Base-by-base conservation (phyloP, 2,329 filamentous ascomycete species). In the Ophiostoma australiae region DNA sequence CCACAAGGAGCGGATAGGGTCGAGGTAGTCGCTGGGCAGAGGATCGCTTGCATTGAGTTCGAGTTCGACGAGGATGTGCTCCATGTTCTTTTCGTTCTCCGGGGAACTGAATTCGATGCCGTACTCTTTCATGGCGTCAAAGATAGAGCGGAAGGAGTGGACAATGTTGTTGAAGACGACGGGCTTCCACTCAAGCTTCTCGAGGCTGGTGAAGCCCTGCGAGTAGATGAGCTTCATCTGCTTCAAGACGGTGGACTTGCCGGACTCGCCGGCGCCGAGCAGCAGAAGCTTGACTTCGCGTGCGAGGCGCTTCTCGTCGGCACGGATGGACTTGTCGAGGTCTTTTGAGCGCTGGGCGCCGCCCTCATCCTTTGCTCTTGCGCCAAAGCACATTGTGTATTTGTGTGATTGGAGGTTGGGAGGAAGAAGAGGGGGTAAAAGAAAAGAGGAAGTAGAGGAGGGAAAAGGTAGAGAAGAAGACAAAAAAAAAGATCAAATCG, bases 141-240 rank as follows among this genome's bases (percentile, higher is more conserved):
- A 87, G 74, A 97, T 91, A 75, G 94, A 89, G 79, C 94, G 92
- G 83, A 97, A 95, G 2, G 94, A 94, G 76, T 97, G 92, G 69
- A 97, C 85, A 75, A 98, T 86, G 80, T 99, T 99, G 81, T 90
- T 94, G 81, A 97, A 98, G 75, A 98, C 94, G 77, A 97, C 94
- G 20, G 93, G 91, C 76, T 95, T 93, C 86, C 93, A 97, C 84
- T 97, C 93, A 75, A 96, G 89, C 80, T 93, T 92, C 80, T 98
- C 95, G 74, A 88, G 89, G 77, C 92, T 91, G 77, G 89, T 92
- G 82, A 98, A 98, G 69, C 95, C 94, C 80, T 93, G 90, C 17
- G 93, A 89, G 80, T 98, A 95, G 76, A 99, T 97, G 80, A 99
- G 89, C 80, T 94, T 94, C 95, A 99, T 98, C 84, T 98, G 94